Evolutionary conservation across 495 filamentous ascomycete species (phyloP).

Genomic region (Xylaria telfairii): DNA sequence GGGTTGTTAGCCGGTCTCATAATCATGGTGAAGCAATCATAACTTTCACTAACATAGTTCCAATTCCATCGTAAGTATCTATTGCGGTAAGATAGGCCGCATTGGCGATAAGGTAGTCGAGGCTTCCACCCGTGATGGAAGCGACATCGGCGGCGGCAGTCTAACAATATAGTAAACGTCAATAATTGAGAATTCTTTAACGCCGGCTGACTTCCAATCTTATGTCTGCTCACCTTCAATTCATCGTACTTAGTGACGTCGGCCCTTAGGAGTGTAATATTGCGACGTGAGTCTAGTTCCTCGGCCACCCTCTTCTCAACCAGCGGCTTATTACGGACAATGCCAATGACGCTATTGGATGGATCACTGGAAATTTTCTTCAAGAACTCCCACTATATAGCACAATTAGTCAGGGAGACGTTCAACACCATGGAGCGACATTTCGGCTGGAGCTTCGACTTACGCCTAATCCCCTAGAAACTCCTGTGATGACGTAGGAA

Average conservation of each 20-base stretch:
- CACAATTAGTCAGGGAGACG: neutral
- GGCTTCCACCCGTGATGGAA: constrained; percentile 46
- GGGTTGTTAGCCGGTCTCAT: neutral
- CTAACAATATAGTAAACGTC: constrained; percentile 13
- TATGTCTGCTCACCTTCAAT: constrained; percentile 36
- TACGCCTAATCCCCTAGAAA: constrained; percentile 16
- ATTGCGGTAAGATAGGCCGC: constrained; percentile 42
- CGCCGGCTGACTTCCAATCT: neutral
- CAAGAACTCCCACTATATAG: constrained; percentile 35
- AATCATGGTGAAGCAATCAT: neutral
- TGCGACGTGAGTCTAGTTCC: constrained; percentile 35
- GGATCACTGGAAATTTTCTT: constrained; percentile 37
- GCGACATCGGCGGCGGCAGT: constrained; percentile 38
- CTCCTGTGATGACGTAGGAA: constrained; percentile 12
- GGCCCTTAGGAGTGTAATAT: constrained; percentile 49
- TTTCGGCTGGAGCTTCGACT: neutral
- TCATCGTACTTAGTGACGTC: constrained; percentile 48
- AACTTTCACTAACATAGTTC: constrained; percentile 32
- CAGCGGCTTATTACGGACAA: constrained; percentile 44
- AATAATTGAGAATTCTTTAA: neutral
- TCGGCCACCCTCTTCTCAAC: constrained; percentile 37
- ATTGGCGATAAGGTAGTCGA: constrained; percentile 63
- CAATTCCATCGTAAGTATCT: constrained; percentile 33
- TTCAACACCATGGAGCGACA: neutral
- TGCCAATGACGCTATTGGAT: constrained; percentile 40